Evolutionary conservation across 352 stramenopile species (phyloP), one percentile per base, ranked within the genome.

Genomic region (Globisporangium cystogenes): DNA sequence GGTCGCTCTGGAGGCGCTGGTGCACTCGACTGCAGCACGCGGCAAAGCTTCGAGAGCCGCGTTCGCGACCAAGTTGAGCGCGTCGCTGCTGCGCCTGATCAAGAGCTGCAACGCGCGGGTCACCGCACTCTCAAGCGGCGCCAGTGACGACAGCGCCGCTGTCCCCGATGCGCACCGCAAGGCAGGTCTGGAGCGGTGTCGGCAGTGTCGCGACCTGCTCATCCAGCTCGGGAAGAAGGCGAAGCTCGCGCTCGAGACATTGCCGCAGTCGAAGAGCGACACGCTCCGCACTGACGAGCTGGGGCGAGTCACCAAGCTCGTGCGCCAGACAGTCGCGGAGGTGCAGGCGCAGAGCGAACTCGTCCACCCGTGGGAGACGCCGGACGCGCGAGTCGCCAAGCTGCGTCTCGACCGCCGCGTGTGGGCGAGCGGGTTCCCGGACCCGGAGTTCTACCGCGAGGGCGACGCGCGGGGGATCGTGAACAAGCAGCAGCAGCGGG

Each of bases 351-450:
- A 61, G 15, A 87, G 64, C 24, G 45, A 66, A 4, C 42, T 27
- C 1, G 67, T 69, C 7, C 60, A 80, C 41, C 35, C 58, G 11
- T 84, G 72, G 74, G 72, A 83, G 44, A 68, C 45, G 6, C 72
- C 65, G 0, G 72, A 85, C 27, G 55, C 51, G 39, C 72, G 76
- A 4, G 70, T 87, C 18, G 54, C 55, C 12, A 73, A 68, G 56
- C 48, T 85, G 29, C 53, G 63, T 1, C 51, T 87, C 26, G 66
- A 61, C 41, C 65, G 40, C 35, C 66, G 41, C 21, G 39, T 60
- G 15, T 85, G 74, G 76, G 59, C 70, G 7, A 82, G 74, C 31
- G 72, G 69, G 2, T 71, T 77, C 35, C 74, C 74, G 7, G 67
- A 85, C 31, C 62, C 61, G 12, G 72, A 75, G 37, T 83, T 78